Base-by-base conservation (phyloP, 345 rosid genomes). In the Cochlearia excelsa region DNA sequence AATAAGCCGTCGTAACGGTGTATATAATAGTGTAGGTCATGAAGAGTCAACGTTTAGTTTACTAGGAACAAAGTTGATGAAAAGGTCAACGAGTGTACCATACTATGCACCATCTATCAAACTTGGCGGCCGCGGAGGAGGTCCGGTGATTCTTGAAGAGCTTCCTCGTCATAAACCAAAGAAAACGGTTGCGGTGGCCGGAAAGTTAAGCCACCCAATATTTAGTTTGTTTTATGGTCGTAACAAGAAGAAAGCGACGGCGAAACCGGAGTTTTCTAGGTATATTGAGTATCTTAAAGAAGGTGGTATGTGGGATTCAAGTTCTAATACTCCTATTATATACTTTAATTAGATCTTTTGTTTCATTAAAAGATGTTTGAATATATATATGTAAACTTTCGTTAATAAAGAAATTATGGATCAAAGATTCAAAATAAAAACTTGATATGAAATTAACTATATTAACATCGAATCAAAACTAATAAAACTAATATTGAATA, bases 251-350 rank as follows among this genome's bases (percentile, higher is more conserved):
- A 57, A 46, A 28, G 6, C 57, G 10, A 66, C 64, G 4, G 42
- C 71, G 2, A 66, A 55, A 6, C 71, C 71, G 6, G 71, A 66
- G 57, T 57, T 66, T 29, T 45, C 56, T 30, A 66, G 71, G 9
- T 66, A 66, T 39, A 7, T n/a, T 9, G 63, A 66, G 37, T 66
- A 66, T 6, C 33, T 66, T 26, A 66, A 42, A 43, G 71, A 66
- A 55, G 64, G 71, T 66, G 71, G 65, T 31, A 57, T 63, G 44
- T 86, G 95, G 90, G 86, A 82, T 51, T 28, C 9, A 1, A 65
- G 45, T 4, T 66, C 80, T 6, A 78, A 75, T 54, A 30, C 43
- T 69, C 84, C 89, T 26, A 76, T 78, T 2, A 66, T 83, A 0
- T 53, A 80, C 37, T 80, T 56, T 42, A 77, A 74, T 46, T 80